Evolutionary conservation across 2,329 filamentous ascomycete species (phyloP), one percentile per base, ranked within the genome.

Genomic region (Colletotrichum agaves): DNA sequence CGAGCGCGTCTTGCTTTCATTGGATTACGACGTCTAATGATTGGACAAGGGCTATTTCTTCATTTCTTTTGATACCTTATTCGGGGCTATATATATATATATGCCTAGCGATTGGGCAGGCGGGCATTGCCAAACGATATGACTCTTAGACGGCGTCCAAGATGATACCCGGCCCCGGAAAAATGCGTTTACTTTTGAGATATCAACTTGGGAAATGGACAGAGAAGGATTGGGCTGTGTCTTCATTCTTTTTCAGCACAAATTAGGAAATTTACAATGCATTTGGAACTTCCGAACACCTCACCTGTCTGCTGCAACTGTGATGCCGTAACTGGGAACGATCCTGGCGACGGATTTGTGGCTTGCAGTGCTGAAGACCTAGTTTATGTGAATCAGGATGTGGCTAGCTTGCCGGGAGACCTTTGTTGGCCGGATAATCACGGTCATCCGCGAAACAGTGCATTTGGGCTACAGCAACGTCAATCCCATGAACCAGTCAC

Each of bases 101-200:
- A 58, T 39, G n/a, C 44, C 52, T 62, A 44, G 23, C 50, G 12
- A 27, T 43, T 43, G 35, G 39, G 31, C 52, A 52, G 41, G 39
- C 49, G 44, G 52, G 50, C 19, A 57, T 47, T 53, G 60, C 64
- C 17, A 63, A 56, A 58, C 37, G 37, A 67, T 43, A 58, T 58
- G 46, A 52, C 58, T 61, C 58, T 61, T 59, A 52, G 31, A 55
- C 47, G 64, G 64, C 64, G 64, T 59, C 46, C 41, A 64, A 59
- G 41, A 55, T 49, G 53, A 67, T 67, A 67, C 64, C 64, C 55
- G 46, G 53, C 53, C 39, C 53, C 61, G 33, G 46, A 64, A 64
- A 63, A 64, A 46, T 64, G 61, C 21, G 61, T 53, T 31, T 58
- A 46, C 52, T 58, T 53, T 47, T 53, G 33, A 37, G 15, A 19